A percentile compares a stretch with the other conserved stretches of the same genome.
Conservation (phyloP, 2,329 filamentous ascomycete species). For the Diaporthe sp. region DNA sequence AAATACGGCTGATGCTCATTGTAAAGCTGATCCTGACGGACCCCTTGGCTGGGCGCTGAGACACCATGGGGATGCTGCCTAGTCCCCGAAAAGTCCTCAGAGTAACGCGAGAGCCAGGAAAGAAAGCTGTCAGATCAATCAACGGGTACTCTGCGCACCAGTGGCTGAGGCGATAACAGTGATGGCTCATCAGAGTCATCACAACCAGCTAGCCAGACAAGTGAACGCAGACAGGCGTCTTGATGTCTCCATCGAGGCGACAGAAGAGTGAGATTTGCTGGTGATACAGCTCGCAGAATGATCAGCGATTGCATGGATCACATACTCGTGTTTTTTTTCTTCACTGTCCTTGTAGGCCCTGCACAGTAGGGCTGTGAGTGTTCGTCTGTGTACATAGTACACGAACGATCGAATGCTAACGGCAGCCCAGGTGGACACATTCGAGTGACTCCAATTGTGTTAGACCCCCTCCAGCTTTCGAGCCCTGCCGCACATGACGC, state of each 20-base stretch:
- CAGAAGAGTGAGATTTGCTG: background rate
- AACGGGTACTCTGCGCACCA: background rate
- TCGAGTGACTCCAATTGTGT: slow-evolving; percentile 20
- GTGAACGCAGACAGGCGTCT: background rate
- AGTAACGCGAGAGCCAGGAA: background rate
- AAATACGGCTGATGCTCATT: background rate
- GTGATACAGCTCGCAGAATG: background rate
- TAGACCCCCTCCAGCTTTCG: slow-evolving; percentile 23
- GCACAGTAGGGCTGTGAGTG: background rate
- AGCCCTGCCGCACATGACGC: slow-evolving; percentile 14
- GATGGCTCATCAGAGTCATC: background rate
- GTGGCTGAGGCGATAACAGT: background rate
- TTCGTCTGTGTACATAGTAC: background rate
- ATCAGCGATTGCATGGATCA: slow-evolving; percentile 4
- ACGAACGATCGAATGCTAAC: background rate
- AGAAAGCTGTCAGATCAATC: background rate
- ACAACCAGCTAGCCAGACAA: background rate
- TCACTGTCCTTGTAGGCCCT: background rate
- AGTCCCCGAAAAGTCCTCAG: background rate
- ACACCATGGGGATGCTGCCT: background rate
- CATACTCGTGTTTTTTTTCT: background rate
- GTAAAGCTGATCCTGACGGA: background rate
- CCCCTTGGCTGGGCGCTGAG: background rate
- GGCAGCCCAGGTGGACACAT: background rate
- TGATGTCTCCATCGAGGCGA: background rate